Base-by-base conservation (phyloP, 768 basidiomycete species). In the Termitomyces sp. region DNA sequence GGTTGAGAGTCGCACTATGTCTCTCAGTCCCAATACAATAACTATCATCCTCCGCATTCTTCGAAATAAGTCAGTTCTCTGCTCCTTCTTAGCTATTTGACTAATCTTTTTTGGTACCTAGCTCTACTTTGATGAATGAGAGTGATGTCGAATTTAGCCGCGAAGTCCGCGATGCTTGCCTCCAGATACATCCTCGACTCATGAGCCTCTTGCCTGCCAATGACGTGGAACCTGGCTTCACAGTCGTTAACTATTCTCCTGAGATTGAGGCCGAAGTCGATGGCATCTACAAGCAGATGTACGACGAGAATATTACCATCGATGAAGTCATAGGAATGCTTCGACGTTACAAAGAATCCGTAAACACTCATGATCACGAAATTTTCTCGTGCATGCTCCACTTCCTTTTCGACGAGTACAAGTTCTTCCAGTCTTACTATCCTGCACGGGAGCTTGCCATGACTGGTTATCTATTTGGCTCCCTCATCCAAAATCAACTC, bases 351-450 rank as follows among this genome's bases (percentile, higher is more conserved):
- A 94, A 95, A 68, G 83, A 81, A 51, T 95, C 94, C 32, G 79
- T 83, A 33, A 91, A 88, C 63, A 74, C 87, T 46, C 85, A 87
- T 56, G 94, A 98, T 64, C 93, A 96, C 69, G 94, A 98, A 73
- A 85, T 97, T 60, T 98, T 98, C 69, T 97, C 94, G n/a, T 98
- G 94, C 83, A 97, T 97, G 87, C 87, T 99, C 52, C 95, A 98
- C 76, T 96, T 97, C 79, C 84, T 99, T 45, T 98, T 99, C 74
- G 97, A 98, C 83, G 97, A 99, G 75, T 97, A 97, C 85, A 95
- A 94, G 67, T 99, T 98, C 79, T 97, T 98, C 84, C 93, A 96
- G 68, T 89, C 90, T 41, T 97, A 89, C 73, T 94, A 94, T 66
- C 97, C 97, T 26, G 80, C 90, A 40, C 90, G 94, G 62, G 94